A percentile compares a stretch with the other conserved stretches of the same genome.
These are phyloP conservation scores for Termitomyces sp. DNA, from an alignment of 1,284 basidiomycete genomes.

Conservation along the genomic window DNA sequence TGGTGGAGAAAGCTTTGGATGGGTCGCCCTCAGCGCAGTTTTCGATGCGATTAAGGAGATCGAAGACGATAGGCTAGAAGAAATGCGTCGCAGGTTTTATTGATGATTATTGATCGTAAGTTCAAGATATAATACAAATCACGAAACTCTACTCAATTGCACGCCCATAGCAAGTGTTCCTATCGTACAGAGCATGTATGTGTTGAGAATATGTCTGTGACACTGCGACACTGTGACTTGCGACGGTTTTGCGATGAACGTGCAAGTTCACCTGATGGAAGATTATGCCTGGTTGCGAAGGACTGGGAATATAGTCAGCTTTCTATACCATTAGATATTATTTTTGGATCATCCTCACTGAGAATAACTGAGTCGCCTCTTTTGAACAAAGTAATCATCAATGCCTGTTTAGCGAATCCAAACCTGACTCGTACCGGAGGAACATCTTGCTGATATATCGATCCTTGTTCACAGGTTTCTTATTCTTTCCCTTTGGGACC, in stretches of 20 bases:
- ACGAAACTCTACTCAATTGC: constrained; percentile 1
- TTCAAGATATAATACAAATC: constrained; percentile 7
- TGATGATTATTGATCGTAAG: constrained; percentile 9
- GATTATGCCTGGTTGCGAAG: constrained; percentile 78
- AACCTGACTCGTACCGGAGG: constrained; percentile 52
- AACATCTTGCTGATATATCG: constrained; percentile 99
- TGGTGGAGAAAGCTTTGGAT: constrained; percentile 57
- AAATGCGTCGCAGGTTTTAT: constrained; percentile 18
- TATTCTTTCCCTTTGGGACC: constrained; percentile 95
- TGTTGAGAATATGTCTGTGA: not conserved
- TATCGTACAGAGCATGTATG: not conserved
- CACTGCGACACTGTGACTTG: not conserved
- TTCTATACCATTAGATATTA: not conserved
- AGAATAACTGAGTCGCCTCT: constrained; percentile 95
- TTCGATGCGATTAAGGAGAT: constrained; percentile 42
- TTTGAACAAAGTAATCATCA: constrained; percentile 19
- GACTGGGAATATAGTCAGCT: constrained; percentile 42
- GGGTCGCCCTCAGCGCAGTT: constrained; percentile 51
- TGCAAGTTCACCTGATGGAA: not conserved
- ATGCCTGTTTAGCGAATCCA: constrained; percentile 13
- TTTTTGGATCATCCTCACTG: constrained; percentile 50
- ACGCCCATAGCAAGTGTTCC: not conserved
- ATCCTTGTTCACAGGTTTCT: constrained; percentile 98
- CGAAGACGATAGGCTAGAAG: constrained; percentile 24
- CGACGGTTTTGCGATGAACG: not conserved